Percentiles rank a stretch among this genome's conserved stretches.
These are phyloP conservation scores for Quercus tomentella DNA, from an alignment of 331 rosid genomes.

Conservation along the genomic window DNA sequence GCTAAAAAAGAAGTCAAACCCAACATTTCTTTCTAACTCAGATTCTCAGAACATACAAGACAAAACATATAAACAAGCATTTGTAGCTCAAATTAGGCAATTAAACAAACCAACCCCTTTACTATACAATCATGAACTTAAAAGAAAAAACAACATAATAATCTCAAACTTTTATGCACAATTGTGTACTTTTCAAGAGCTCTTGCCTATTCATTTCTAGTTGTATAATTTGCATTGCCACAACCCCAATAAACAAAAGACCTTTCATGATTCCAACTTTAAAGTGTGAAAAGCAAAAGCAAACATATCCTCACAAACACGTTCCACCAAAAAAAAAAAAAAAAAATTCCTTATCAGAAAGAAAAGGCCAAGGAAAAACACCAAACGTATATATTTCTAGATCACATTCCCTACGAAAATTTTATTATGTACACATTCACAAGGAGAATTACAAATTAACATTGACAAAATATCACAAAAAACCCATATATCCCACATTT, in stretches of 20 bases:
- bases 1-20: no score
- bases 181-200: not conserved
- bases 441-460: not conserved
- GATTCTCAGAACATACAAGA: no score
- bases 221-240: not conserved
- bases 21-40: no score
- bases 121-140: not conserved
- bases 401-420: not conserved
- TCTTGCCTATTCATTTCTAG: not conserved
- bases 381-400: not conserved
- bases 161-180: no score
- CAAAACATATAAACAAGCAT: not conserved
- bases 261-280: no score
- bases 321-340: no score
- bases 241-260: not conserved
- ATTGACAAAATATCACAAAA: not conserved
- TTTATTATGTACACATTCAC: slow-evolving; percentile 19
- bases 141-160: not conserved
- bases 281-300: no score
- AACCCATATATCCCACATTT: not conserved
- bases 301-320: no score
- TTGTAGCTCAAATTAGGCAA: not conserved
- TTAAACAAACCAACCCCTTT: not conserved
- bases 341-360: not conserved
- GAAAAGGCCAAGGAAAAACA: not conserved